Evolutionary conservation across 768 basidiomycete species (phyloP), one percentile per base, ranked within the genome.

Genomic region (Phlegmacium glaucopus): DNA sequence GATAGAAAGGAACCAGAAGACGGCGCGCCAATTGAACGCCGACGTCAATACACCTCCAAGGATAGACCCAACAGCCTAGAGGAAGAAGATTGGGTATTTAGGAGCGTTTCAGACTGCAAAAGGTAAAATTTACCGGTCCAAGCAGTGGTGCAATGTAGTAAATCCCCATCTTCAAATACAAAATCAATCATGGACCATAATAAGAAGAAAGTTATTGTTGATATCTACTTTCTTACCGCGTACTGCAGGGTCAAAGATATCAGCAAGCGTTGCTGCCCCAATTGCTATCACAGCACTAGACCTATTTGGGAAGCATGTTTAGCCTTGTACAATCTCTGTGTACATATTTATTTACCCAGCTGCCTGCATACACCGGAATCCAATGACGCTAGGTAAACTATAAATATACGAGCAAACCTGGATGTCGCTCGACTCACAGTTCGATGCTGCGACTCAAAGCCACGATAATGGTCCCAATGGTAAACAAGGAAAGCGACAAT

Each of bases 141-240:
- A 93, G 76, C 15, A 91, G 75, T 0, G 89, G 89, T 13, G 90
- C 83, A 10, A 82, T 81, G 53, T 87, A 91, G 64, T 83, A 92
- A 7, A 90, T 70, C 1, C 90, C 90, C 78, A 92, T 85, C 75
- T 76, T 45, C 15, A 7, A 13, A 41, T 45, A 34, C 22, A 25
- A 30, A 30, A 38, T 4, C 37, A 28, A 12, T 18, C 7, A 11
- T 39, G 17, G 39, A 4, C 15, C 16, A 4, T n/a, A n/a, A n/a
- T n/a, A n/a, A n/a, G n/a, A n/a, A n/a, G n/a, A n/a, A n/a, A n/a
- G n/a, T n/a, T n/a, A n/a, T n/a, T n/a, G n/a, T n/a, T n/a, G 30
- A 15, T 16, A 30, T 49, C 36, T 51, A 70, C 74, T 65, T 79
- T 85, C n/a, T 76, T 79, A 4, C 90, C 90, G 43, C 90, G 74